A percentile compares a stretch with the other conserved stretches of the same genome.
These are phyloP conservation scores for Trametes coccinea DNA, from an alignment of 768 basidiomycete species.

Conservation along the genomic window DNA sequence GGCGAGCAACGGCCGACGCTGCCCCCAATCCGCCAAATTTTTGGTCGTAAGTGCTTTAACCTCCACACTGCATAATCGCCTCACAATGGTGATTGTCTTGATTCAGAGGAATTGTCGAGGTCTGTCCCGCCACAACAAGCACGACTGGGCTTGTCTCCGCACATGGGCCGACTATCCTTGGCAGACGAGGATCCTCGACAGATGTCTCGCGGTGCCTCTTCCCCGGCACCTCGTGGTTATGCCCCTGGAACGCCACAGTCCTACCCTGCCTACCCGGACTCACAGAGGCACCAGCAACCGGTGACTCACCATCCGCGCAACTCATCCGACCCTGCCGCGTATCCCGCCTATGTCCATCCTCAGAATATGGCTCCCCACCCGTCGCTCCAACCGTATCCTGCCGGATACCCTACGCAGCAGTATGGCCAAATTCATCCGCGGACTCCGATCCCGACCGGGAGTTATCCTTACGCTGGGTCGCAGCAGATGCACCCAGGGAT, in stretches of 20 bases:
- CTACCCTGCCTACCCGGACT: conserved; percentile 13
- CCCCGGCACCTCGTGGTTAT: conserved; percentile 17
- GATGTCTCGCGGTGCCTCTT: conserved; percentile 14
- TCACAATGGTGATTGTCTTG: background rate
- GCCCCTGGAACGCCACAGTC: conserved; percentile 19
- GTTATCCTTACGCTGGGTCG: conserved; percentile 32
- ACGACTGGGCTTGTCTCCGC: conserved; percentile 25
- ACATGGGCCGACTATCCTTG: conserved; percentile 26
- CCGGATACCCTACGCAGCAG: conserved; percentile 8
- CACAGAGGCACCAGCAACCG: conserved; percentile 10
- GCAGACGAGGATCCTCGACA: conserved; percentile 25
- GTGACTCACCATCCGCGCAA: conserved; percentile 20
- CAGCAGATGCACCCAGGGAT: conserved; percentile 48
- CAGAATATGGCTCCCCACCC: conserved; percentile 14
- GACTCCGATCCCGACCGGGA: conserved; percentile 26
- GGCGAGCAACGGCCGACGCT: conserved; percentile 55
- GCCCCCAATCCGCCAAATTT: conserved; percentile 70
- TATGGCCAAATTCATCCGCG: conserved; percentile 15
- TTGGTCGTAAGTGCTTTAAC: conserved; percentile 48
- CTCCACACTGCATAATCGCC: no score
- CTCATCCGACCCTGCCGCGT: conserved; percentile 20
- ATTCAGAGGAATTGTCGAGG: conserved; percentile 28
- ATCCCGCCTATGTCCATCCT: conserved; percentile 11
- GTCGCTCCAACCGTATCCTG: conserved; percentile 16
- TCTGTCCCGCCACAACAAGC: conserved; percentile 28